Evolutionary conservation across 2,329 filamentous ascomycete genomes (phyloP), one percentile per base, ranked within the genome.

Genomic region (Fusarium agapanthi): DNA sequence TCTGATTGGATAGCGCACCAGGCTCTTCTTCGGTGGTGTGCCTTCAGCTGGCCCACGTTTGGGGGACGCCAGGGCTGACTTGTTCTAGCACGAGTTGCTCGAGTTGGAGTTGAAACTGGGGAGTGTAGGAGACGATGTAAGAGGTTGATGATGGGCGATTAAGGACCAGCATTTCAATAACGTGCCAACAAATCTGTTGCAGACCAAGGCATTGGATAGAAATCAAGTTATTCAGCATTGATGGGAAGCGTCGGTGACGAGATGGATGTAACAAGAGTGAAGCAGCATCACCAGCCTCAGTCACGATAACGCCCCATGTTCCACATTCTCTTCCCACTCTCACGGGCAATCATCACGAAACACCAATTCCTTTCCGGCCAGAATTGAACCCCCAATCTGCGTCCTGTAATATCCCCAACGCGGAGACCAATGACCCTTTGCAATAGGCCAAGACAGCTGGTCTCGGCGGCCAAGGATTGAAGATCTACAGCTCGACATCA

Each of bases 21-120:
- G 72, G 72, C 66, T 75, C 69, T 74, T 73, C 62, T 37, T 75
- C 72, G 72, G 72, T 75, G 72, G 68, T 72, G 68, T 62, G 72
- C 53, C 63, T 74, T 73, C 72, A 75, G 71, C 71, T 74, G 71
- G 65, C 43, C 65, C 65, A 65, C 69, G 68, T 67, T 67, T 56
- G 55, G 70, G 50, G 63, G 55, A 61, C 66, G 69, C 70, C 67
- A 71, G 61, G 71, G 71, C 71, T 73, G 71, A 72, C 59, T 74
- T 65, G 70, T 63, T 68, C 65, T 56, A 57, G 65, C 26, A 69
- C 44, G 56, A 61, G 40, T 45, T 53, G 51, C 48, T 47, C 34
- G 20, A 57, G 37, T 64, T 71, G 66, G 66, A 69, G 67, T 67
- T 51, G 55, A 61, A 64, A 61, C 67, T 70, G 60, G 56, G 50